Conservation (phyloP, 352 stramenopile genomes). For the Pythium monospermum region DNA sequence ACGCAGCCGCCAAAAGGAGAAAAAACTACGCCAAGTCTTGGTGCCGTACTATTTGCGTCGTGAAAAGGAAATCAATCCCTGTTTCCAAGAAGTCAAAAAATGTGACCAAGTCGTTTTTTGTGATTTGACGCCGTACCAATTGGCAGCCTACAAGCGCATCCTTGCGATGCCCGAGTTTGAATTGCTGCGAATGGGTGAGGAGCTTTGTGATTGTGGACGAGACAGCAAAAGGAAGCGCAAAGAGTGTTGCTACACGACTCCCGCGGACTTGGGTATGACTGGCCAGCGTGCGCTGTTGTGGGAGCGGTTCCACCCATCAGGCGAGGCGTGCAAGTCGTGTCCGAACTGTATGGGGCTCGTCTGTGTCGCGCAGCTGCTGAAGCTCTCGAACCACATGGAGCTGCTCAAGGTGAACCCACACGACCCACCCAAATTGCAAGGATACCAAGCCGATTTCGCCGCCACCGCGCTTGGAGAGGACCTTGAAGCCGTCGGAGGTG, state of each 20-base stretch:
- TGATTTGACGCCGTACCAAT: constrained; percentile 64
- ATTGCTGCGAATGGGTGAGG: constrained; percentile 52
- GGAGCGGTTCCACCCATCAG: constrained; percentile 53
- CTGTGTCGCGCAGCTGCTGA: constrained; percentile 70
- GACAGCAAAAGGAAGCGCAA: constrained; percentile 53
- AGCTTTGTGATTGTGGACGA: constrained; percentile 59
- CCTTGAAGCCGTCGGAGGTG: constrained; percentile 44
- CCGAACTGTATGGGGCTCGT: constrained; percentile 71
- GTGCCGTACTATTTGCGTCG: constrained; percentile 62
- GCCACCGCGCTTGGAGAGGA: constrained; percentile 51
- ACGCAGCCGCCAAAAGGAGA: constrained; percentile 64
- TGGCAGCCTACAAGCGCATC: constrained; percentile 64
- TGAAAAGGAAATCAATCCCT: constrained; percentile 70
- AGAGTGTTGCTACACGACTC: constrained; percentile 56
- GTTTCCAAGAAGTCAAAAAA: constrained; percentile 70
- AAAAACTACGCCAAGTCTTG: constrained; percentile 50
- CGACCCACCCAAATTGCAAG: constrained; percentile 45
- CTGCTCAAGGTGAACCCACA: constrained; percentile 67
- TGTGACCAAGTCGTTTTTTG: constrained; percentile 79
- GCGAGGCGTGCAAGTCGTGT: constrained; percentile 45
- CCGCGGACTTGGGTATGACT: constrained; percentile 11
- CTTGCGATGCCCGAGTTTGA: constrained; percentile 71
- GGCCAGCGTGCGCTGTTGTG: constrained; percentile 37
- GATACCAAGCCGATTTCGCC: constrained; percentile 52
- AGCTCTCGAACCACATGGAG: constrained; percentile 78